Evolutionary conservation across 2,329 filamentous ascomycete genomes (phyloP).

Genomic region (Cladosporium sphaerospermum): DNA sequence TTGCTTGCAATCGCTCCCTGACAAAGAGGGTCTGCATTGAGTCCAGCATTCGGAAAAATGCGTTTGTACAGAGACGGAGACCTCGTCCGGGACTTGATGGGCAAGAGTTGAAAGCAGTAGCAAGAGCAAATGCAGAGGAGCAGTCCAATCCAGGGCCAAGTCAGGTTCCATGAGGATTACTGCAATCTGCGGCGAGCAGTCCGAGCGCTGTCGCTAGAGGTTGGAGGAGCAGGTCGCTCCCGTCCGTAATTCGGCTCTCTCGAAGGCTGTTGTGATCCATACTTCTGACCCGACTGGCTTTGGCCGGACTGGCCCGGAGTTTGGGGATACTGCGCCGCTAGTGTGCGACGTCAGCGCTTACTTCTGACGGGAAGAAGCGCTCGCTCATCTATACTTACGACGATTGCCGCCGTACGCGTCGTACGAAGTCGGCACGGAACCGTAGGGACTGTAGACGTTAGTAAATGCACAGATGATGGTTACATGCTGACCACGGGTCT

Average conservation of each 20-base stretch:
- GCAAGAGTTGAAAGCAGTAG: neutral
- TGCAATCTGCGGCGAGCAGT: conserved; percentile 2
- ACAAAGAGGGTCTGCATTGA: conserved; percentile 2
- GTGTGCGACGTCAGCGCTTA: conserved; percentile 8
- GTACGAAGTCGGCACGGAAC: conserved; percentile 22
- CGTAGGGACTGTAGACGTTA: conserved; percentile 26
- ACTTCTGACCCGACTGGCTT: neutral
- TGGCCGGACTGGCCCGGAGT: conserved; percentile 6
- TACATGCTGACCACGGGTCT: conserved; percentile 6
- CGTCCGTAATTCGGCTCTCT: neutral
- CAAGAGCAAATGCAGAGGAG: neutral
- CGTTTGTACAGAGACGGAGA: neutral
- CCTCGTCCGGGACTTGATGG: neutral
- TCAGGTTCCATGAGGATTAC: neutral
- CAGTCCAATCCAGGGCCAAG: neutral
- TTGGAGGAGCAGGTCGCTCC: conserved; percentile 2
- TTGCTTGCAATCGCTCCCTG: conserved; percentile 5
- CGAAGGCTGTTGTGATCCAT: neutral
- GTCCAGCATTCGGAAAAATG: neutral
- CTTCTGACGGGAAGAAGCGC: conserved; percentile 1
- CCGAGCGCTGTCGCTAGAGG: conserved; percentile 4
- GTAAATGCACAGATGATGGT: conserved; percentile 8
- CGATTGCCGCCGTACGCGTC: conserved; percentile 25
- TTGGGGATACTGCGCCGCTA: conserved; percentile 2
- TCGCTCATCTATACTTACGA: conserved; percentile 27